Evolutionary conservation across 164 flowering plant genomes (phyloP).

Genomic region (Tetrastigma voinierianum): DNA sequence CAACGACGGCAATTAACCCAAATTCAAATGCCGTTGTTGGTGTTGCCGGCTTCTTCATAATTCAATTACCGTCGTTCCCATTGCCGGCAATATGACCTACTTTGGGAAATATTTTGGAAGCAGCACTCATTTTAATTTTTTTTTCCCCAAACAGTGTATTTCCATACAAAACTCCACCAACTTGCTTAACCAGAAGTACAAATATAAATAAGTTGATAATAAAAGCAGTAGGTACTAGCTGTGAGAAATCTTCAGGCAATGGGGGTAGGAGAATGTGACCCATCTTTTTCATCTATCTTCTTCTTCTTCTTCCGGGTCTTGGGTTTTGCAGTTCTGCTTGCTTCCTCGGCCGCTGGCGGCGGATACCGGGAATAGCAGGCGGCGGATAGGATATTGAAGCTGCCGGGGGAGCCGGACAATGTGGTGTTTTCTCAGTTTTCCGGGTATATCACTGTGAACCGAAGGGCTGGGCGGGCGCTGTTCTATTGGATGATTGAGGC

Average conservation of each 20-base stretch:
- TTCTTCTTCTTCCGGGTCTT: background rate
- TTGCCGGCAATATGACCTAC: no score
- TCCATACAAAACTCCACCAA: no score
- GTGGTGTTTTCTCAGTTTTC: constrained; percentile 31
- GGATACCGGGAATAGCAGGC: constrained; percentile 2
- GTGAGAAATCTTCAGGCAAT: background rate
- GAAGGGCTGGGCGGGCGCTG: constrained; percentile 27
- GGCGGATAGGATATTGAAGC: constrained; percentile 22
- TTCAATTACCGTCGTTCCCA: no score
- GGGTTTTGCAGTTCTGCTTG: background rate
- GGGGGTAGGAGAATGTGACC: background rate
- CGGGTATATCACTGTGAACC: constrained; percentile 36
- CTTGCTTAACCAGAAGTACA: no score
- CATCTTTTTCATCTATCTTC: background rate
- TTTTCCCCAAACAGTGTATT: no score
- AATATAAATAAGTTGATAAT: no score
- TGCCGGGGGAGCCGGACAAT: constrained; percentile 30
- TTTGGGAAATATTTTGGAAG: no score
- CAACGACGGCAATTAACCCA: no score
- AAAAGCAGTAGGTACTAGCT: no score
- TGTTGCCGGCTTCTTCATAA: no score
- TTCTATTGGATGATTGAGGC: constrained; percentile 37
- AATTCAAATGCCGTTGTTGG: no score
- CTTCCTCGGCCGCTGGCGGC: background rate
- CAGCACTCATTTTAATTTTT: no score